Evolutionary conservation across 768 basidiomycete genomes (phyloP).

Genomic region (Phylloporus sp.): DNA sequence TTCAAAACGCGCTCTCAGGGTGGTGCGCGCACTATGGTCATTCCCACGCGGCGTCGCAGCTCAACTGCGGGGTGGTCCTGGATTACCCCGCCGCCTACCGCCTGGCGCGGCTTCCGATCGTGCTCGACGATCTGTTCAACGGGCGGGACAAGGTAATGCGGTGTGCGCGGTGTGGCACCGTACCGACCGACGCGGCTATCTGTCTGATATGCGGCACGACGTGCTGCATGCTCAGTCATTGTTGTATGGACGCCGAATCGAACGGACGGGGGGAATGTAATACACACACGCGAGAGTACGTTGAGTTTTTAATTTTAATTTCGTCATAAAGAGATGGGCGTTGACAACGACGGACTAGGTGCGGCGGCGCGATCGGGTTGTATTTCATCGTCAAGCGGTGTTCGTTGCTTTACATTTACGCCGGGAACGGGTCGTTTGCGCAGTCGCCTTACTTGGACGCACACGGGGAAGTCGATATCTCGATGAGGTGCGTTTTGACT

Average conservation of each 20-base stretch:
- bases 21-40: conserved; percentile 90
- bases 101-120: conserved; percentile 71
- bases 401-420: conserved; percentile 83
- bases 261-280: conserved; percentile 84
- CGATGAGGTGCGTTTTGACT: conserved; percentile 66
- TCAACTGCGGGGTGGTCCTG: conserved; percentile 72
- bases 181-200: conserved; percentile 82
- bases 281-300: conserved; percentile 90
- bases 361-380: conserved; percentile 82
- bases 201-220: conserved; percentile 87
- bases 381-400: conserved; percentile 93
- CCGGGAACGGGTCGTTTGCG: conserved; percentile 82
- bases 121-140: conserved; percentile 81
- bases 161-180: conserved; percentile 72
- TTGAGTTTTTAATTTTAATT: too few species aligned
- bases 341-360: conserved; percentile 53
- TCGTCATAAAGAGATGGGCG: too few species aligned
- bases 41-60: conserved; percentile 70
- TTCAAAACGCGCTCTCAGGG: conserved; percentile 83
- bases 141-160: conserved; percentile 65
- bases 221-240: conserved; percentile 88
- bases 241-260: conserved; percentile 66
- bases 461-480: conserved; percentile 90
- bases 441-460: conserved; percentile 89
- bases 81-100: conserved; percentile 84